Evolutionary conservation across 768 basidiomycete genomes (phyloP), one percentile per base, ranked within the genome.

Genomic region (Floccularia luteovirens): DNA sequence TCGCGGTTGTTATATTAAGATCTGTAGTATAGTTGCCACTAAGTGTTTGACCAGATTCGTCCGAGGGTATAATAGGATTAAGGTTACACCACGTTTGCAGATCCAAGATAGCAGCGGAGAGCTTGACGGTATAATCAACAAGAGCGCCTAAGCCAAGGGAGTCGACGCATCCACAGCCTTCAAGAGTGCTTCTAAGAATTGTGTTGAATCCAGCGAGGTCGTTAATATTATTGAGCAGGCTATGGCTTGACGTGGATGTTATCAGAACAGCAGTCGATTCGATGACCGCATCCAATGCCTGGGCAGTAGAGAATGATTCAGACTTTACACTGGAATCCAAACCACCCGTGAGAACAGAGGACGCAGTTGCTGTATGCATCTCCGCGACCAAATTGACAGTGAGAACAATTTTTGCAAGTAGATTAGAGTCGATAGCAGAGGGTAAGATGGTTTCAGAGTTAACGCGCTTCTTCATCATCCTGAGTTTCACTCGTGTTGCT

Each of bases 331-430:
- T 34, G n/a, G 48, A 34, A 12, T 42, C 32, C 13, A 39, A 32
- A 39, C 27, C 27, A 30, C 10, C 27, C 10, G 14, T 8, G 27
- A 5, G 38, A 42, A 4, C 28, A n/a, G n/a, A n/a, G n/a, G 23
- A 14, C 31, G 43, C 11, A 31, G 48, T 47, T 24, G 38, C 6
- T 8, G 12, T 30, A 20, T 39, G 37, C 24, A 61, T 42, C 31
- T 44, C 45, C 24, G 55, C 33, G 17, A 60, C 52, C n/a, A 44
- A 39, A 10, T 50, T 36, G 27, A 51, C 51, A 19, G 58, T 46
- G 5, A 43, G 25, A 8, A 39, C 24, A 24, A 62, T 23, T 32
- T 52, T 45, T 1, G 30, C 34, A 8, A 43, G 28, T 13, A 57
- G 44, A 3, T 48, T 46, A 1, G 51, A 42, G 40, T 51, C 44